Evolutionary conservation across 345 rosid genomes (phyloP), one percentile per base, ranked within the genome.

Genomic region (Mangifera indica): DNA sequence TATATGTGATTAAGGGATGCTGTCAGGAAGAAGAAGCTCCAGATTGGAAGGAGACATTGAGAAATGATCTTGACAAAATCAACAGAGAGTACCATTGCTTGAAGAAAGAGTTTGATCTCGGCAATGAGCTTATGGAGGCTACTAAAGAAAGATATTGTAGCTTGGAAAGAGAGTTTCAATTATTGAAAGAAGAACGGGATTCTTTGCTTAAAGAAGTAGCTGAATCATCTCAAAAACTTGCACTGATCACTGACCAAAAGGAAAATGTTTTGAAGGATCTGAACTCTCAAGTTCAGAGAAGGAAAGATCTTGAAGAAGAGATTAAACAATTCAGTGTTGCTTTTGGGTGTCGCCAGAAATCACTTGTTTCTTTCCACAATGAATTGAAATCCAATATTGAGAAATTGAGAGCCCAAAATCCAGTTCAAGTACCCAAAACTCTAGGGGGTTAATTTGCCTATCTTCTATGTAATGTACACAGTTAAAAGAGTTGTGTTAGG

Each of bases 301-400:
- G 91, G 78, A 88, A 82, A 73, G 77, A 73, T 70, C 83, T 94
- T 2, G 89, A 88, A 76, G 92, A 86, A 78, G 91, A 92, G 82
- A 81, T 92, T 21, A 90, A 88, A 84, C 82, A 85, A 69, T 84
- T 94, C 67, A 82, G 86, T 76, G 69, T 72, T 12, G 90, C 91
- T 63, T 89, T 94, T 42, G 85, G 87, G 20, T 77, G 70, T 18
- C 80, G 92, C 69, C 93, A 92, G 79, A 88, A 66, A 51, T 87
- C 93, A 54, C 75, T 85, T 1, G 56, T 79, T 71, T 83, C 93
- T 63, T 85, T 92, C 66, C 86, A 88, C 10, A 77, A 80, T 74
- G 93, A 90, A 70, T 67, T 94, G 66, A 87, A 78, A 78, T 80
- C 88, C 67, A 86, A 84, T 78, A 64, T 94, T 53, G 90, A 92